Percentiles rank a stretch among this genome's conserved stretches.
These are phyloP conservation scores for Stenocarpella maydis DNA, from an alignment of 2,329 filamentous ascomycete species.

Conservation along the genomic window DNA sequence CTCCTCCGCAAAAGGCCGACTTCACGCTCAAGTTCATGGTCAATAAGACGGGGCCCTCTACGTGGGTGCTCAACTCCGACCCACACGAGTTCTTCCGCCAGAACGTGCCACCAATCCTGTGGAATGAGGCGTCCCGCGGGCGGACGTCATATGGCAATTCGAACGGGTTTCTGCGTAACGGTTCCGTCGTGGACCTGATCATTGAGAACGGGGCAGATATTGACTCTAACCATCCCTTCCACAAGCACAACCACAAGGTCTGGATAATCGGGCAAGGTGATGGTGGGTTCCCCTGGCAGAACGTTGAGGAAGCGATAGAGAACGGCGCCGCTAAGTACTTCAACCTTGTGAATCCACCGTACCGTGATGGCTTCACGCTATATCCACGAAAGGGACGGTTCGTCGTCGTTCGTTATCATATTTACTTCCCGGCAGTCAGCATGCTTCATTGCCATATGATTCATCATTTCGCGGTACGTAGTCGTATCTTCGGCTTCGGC, in stretches of 20 bases:
- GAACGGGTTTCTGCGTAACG: not conserved
- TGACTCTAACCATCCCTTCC: not conserved
- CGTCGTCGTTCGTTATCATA: not conserved
- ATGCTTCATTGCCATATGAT: slow-evolving; percentile 1
- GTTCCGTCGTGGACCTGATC: not conserved
- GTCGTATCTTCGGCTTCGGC: too few relatives aligned
- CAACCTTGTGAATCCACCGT: not conserved
- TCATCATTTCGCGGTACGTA: not conserved
- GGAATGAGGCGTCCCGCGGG: not conserved
- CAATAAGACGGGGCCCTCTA: not conserved
- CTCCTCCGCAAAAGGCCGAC: not conserved
- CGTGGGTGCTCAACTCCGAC: not conserved
- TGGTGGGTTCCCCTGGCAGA: not conserved
- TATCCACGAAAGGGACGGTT: not conserved
- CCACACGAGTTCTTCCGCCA: not conserved
- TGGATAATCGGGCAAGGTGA: not conserved
- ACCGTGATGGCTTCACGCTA: not conserved
- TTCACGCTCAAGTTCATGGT: not conserved
- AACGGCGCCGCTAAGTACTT: not conserved
- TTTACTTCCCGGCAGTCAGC: not conserved
- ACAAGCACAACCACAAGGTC: not conserved
- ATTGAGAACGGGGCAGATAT: not conserved
- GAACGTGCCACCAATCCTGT: not conserved
- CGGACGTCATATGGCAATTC: not conserved
- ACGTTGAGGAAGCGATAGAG: not conserved